Evolutionary conservation across 805 yeast genomes (phyloP), one percentile per base, ranked within the genome.

Genomic region (Starmerella khaoyaiensis): DNA sequence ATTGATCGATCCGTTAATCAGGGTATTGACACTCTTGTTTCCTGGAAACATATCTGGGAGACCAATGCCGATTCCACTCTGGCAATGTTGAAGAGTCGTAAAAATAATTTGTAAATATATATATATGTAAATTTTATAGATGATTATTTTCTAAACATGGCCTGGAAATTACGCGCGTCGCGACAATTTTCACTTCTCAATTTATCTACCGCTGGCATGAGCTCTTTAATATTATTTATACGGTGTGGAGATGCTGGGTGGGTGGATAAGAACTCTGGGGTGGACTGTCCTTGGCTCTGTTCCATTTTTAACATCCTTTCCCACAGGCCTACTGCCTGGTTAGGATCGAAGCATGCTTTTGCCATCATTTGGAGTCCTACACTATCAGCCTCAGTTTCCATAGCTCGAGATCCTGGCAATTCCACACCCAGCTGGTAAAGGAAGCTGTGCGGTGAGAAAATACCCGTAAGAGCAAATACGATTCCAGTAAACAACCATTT

Each of bases 341-440:
- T 60, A 5, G 94, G 84, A 45, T 86, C 62, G 57, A 68, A 90
- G 55, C 99, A 90, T 32, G 93, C 93, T 41, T 74, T 64, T 2
- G 94, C 72, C 94, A 87, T 81, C 47, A 87, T 65, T 74, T 83
- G 78, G 42, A 90, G 62, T 0, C 99, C 99, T 21, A 90, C 86
- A 50, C 77, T 76, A 58, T 90, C 98, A 0, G 98, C 97, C 57
- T 90, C 98, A 0, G 83, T 69, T 58, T 90, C 99, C 94, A 83
- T 83, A 41, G 73, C 82, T 50, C 99, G 66, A 1, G 93, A 79
- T 0, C 93, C 79, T 0, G 96, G 96, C 69, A 78, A 70, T 46
- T 73, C 71, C 33, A 84, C 55, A 11, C 73, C 54, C 1, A 83
- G 67, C 20, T 67, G 67, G 19, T 69, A 48, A 12, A 81, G 56